Conservation (phyloP, 179 eudicot genomes). For the Gypsophila paniculata region DNA sequence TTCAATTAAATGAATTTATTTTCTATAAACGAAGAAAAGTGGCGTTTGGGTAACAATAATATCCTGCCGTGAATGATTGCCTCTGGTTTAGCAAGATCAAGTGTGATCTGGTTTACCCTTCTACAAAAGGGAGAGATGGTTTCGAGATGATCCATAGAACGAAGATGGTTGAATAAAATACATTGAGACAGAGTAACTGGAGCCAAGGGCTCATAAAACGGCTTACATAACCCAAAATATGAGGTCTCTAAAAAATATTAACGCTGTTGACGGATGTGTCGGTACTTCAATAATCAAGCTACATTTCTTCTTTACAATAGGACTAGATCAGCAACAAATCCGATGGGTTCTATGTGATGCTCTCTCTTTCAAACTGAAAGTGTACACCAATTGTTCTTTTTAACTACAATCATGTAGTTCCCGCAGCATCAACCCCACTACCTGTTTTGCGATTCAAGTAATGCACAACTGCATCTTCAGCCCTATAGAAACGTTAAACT, state of each 20-base stretch:
- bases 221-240: not conserved
- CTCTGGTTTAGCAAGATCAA: too few species aligned
- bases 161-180: not conserved
- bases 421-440: conserved; percentile 46
- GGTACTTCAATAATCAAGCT: not conserved
- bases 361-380: not conserved
- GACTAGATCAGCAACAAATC: not conserved
- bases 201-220: not conserved
- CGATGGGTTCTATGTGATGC: not conserved
- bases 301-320: conserved; percentile 14
- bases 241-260: not conserved
- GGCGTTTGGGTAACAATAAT: too few species aligned
- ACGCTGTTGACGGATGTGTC: not conserved
- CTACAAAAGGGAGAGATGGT: not conserved
- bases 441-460: conserved; percentile 71
- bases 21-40: too few species aligned
- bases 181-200: not conserved
- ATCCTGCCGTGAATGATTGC: too few species aligned
- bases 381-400: not conserved
- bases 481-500: conserved; percentile 35
- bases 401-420: conserved; percentile 31
- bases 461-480: conserved; percentile 78
- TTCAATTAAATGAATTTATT: too few species aligned
- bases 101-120: too few species aligned
- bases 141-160: not conserved